phyloP scores from a whole-genome alignment of 139 green algal species.

The Asterochloris sp. region DNA sequence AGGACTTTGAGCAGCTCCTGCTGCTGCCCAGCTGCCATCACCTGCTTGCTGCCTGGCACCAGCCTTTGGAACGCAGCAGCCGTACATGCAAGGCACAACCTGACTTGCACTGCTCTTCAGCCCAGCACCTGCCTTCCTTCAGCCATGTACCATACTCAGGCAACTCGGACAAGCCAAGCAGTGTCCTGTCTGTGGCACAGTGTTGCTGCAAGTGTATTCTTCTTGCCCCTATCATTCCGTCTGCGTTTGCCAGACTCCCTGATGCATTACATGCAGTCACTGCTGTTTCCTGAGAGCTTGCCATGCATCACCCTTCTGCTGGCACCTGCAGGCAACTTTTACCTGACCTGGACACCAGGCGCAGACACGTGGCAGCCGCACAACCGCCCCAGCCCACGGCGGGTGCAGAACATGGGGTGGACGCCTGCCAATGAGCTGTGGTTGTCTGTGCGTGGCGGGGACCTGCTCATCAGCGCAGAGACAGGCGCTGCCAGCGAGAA shows the following conservation, averaged over 20 bases:
- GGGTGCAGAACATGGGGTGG: constrained; percentile 97
- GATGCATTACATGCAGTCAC: too few relatives aligned
- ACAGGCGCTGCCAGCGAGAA: constrained; percentile 49
- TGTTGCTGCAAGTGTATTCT: too few relatives aligned
- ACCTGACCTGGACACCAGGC: constrained; percentile 95
- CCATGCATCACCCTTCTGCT: background rate
- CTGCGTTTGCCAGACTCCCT: too few relatives aligned
- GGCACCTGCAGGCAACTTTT: constrained; percentile 89
- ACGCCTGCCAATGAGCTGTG: constrained; percentile 81
- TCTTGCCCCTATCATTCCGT: too few relatives aligned
- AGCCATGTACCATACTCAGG: too few relatives aligned
- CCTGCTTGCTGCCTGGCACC: background rate
- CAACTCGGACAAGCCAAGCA: too few relatives aligned
- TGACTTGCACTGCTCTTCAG: too few relatives aligned
- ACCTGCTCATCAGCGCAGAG: constrained; percentile 65
- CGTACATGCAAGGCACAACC: too few relatives aligned
- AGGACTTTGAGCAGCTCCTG: background rate
- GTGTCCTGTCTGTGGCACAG: too few relatives aligned
- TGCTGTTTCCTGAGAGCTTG: too few relatives aligned
- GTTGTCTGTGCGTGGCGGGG: constrained; percentile 89
- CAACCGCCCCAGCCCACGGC: constrained; percentile 80
- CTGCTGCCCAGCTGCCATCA: background rate
- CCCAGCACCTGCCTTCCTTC: too few relatives aligned
- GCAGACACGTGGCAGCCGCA: constrained; percentile 92
- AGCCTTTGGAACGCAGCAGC: too few relatives aligned